These are phyloP conservation scores for Stagonosporopsis cucurbitacearum DNA, from an alignment of 2,329 filamentous ascomycete species.

Conservation along the genomic window DNA sequence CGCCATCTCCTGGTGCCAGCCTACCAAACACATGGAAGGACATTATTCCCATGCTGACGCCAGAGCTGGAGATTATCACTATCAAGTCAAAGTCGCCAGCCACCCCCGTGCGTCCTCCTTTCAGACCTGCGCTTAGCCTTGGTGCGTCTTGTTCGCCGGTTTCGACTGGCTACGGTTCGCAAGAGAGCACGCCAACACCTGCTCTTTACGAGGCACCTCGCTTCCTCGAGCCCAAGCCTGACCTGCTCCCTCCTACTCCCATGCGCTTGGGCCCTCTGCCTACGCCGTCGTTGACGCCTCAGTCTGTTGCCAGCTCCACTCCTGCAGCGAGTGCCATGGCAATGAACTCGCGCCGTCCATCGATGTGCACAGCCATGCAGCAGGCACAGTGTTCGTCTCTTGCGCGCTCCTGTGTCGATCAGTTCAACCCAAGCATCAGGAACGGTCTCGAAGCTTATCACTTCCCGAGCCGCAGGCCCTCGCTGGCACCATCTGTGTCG, in stretches of 20 bases:
- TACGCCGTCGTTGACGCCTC: constrained; percentile 68
- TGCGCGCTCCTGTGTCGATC: constrained; percentile 63
- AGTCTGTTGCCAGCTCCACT: constrained; percentile 60
- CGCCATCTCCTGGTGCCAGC: constrained; percentile 47
- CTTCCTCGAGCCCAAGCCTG: constrained; percentile 59
- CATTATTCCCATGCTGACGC: constrained; percentile 63
- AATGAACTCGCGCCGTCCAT: constrained; percentile 59
- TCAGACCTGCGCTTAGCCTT: constrained; percentile 33
- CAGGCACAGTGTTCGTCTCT: constrained; percentile 62
- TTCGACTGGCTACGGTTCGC: constrained; percentile 41
- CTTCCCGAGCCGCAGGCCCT: constrained; percentile 53
- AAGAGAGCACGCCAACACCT: constrained; percentile 54
- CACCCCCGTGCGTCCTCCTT: constrained; percentile 33
- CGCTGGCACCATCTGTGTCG: constrained; percentile 58
- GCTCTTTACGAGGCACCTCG: constrained; percentile 52
- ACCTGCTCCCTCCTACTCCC: constrained; percentile 60
- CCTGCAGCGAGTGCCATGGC: constrained; percentile 66
- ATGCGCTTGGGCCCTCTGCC: constrained; percentile 63
- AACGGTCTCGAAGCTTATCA: constrained; percentile 56
- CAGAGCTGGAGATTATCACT: constrained; percentile 61
- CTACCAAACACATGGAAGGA: constrained; percentile 53
- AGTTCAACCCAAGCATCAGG: constrained; percentile 50
- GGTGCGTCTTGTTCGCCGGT: constrained; percentile 33
- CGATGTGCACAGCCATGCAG: constrained; percentile 65
- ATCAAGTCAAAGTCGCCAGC: constrained; percentile 43